Evolutionary conservation across 2,329 filamentous ascomycete species (phyloP).

Genomic region (Colletotrichum sp.): DNA sequence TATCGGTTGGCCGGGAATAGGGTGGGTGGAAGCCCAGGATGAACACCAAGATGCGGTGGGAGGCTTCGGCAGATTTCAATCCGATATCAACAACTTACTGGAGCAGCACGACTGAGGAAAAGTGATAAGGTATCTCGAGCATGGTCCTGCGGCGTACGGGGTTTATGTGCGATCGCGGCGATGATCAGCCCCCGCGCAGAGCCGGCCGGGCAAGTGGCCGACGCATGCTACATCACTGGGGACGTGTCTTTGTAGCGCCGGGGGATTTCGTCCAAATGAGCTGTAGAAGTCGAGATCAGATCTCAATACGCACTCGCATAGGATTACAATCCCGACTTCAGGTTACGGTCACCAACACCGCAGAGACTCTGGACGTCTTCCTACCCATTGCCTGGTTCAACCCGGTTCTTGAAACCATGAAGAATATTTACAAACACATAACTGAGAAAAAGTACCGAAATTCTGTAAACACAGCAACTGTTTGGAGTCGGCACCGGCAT

Average conservation of each 20-base stretch:
- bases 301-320: fast-evolving
- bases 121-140: neutral
- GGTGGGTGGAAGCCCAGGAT: fast-evolving
- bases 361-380: neutral
- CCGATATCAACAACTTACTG: neutral
- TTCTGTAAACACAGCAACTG: neutral
- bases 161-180: neutral
- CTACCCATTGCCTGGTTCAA: neutral
- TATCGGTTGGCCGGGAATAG: fast-evolving
- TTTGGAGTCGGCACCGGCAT: neutral
- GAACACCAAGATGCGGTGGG: fast-evolving
- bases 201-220: neutral
- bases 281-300: neutral
- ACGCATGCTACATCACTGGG: neutral
- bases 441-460: fast-evolving
- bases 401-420: neutral
- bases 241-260: neutral
- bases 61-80: neutral
- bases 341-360: neutral
- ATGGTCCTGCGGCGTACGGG: neutral
- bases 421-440: neutral
- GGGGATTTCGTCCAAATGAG: neutral
- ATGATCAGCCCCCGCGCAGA: neutral
- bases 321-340: fast-evolving
- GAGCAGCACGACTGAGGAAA: fast-evolving